Base-by-base conservation (phyloP, 768 basidiomycete genomes). In the Auriscalpium vulgare region DNA sequence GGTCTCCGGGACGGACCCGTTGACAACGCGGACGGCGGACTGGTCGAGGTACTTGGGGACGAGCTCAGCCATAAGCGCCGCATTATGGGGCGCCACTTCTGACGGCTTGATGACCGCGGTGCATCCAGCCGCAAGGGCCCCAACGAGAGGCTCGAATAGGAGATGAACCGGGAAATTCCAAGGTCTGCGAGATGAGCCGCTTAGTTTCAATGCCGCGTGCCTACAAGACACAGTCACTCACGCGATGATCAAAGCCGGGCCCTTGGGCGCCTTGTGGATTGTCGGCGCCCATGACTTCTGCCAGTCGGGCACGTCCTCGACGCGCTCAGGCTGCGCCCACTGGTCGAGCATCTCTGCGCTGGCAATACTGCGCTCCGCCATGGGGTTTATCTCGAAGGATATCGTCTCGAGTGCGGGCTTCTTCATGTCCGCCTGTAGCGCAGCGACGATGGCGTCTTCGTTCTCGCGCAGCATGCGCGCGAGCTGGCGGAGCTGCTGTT, bases 71-170 rank as follows among this genome's bases (percentile, higher is more conserved):
- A 90, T 59, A 4, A 87, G 74, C 3, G 69, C 62, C 0, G 81
- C 74, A 55, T 72, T 74, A 44, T 74, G 68, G 0, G 84, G 79
- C 0, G 74, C 66, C 48, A 81, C 64, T 63, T 91, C 89, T 8
- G 87, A 88, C 0, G 79, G 77, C 64, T 91, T 90, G 63, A 89
- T 47, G 9, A 82, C 75, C 0, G 76, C 78, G n/a, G 82, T 76
- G 62, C 84, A 87, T 0, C 88, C 89, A 1, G 87, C 87, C 0
- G 86, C 75, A 50, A 91, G 85, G 1, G 88, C 88, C 4, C 87
- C 88, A 50, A 78, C 73, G 19, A 85, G 69, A 3, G 87, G 85
- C 40, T 78, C 76, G 7, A 87, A 66, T 5, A 64, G 72, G 36
- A 85, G 74, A 10, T 80, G 69, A 51, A 82, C 62, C 0, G 85